Conservation (phyloP, 169 alveolate species). For the Plasmodium inui region DNA sequence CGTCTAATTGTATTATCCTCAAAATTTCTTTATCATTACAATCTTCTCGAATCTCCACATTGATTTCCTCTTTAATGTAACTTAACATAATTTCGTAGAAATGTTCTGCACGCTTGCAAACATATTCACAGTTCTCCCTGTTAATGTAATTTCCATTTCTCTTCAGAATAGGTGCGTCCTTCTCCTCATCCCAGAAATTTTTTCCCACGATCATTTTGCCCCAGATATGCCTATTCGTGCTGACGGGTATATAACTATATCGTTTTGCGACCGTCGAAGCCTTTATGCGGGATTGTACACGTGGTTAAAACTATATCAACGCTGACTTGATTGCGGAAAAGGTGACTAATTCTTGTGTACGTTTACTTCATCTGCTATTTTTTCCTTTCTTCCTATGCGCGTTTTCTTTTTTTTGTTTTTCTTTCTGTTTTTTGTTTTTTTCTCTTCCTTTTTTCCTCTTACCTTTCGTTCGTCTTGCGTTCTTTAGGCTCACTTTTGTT, state of each 20-base stretch:
- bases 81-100: conserved; percentile 67
- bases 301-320: neutral
- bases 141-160: conserved; percentile 66
- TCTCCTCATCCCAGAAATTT: conserved; percentile 76
- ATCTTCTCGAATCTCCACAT: conserved; percentile 40
- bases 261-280: neutral
- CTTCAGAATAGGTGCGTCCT: conserved; percentile 74
- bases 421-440: neutral
- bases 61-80: conserved; percentile 73
- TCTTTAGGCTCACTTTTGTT: neutral
- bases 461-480: neutral
- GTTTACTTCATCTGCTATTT: neutral
- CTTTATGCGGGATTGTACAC: neutral
- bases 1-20: conserved; percentile 83
- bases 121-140: conserved; percentile 38
- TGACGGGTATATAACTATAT: neutral
- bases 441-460: conserved; percentile 3
- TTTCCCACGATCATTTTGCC: conserved; percentile 61
- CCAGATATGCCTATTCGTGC: neutral
- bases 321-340: neutral
- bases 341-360: neutral
- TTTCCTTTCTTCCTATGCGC: neutral
- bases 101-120: conserved; percentile 73
- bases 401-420: neutral
- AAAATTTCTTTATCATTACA: conserved; percentile 77